A percentile compares a stretch with the other conserved stretches of the same genome.
These are phyloP conservation scores for Mucor ambiguus DNA, from an alignment of 371 early-diverging fungal genomes.

Conservation along the genomic window DNA sequence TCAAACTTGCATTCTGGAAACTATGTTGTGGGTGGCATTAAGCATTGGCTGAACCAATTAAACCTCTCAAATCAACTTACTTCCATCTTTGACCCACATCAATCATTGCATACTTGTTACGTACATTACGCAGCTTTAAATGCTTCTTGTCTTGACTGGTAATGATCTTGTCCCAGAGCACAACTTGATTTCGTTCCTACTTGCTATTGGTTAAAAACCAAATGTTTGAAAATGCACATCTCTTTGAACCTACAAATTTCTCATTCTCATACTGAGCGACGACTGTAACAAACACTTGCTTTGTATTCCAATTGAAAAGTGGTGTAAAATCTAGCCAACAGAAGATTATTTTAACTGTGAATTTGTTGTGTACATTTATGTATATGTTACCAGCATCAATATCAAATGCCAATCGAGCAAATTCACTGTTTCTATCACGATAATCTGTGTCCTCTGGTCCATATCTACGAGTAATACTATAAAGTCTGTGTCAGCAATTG, in stretches of 20 bases:
- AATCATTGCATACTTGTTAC: slow-evolving; percentile 77
- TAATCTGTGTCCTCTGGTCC: slow-evolving; percentile 69
- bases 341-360: too few species aligned
- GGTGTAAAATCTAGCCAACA: slow-evolving; percentile 71
- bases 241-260: slow-evolving; percentile 47
- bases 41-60: not conserved
- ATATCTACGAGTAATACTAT: slow-evolving; percentile 59
- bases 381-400: slow-evolving; percentile 68
- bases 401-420: slow-evolving; percentile 70
- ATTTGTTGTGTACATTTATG: not conserved
- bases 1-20: slow-evolving; percentile 66
- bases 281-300: slow-evolving; percentile 89
- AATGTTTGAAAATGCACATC: not conserved
- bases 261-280: slow-evolving; percentile 83
- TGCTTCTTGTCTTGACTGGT: slow-evolving; percentile 67
- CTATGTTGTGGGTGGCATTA: slow-evolving; percentile 14
- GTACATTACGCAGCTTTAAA: slow-evolving; percentile 58
- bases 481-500: not conserved
- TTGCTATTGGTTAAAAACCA: not conserved
- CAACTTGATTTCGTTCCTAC: slow-evolving; percentile 73
- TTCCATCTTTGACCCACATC: slow-evolving; percentile 70
- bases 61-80: slow-evolving; percentile 38
- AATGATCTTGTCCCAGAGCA: slow-evolving; percentile 94
- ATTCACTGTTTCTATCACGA: slow-evolving; percentile 64
- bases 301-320: slow-evolving; percentile 96